Evolutionary conservation across 1,284 basidiomycete species (phyloP).

Genomic region (Grifola frondosa): DNA sequence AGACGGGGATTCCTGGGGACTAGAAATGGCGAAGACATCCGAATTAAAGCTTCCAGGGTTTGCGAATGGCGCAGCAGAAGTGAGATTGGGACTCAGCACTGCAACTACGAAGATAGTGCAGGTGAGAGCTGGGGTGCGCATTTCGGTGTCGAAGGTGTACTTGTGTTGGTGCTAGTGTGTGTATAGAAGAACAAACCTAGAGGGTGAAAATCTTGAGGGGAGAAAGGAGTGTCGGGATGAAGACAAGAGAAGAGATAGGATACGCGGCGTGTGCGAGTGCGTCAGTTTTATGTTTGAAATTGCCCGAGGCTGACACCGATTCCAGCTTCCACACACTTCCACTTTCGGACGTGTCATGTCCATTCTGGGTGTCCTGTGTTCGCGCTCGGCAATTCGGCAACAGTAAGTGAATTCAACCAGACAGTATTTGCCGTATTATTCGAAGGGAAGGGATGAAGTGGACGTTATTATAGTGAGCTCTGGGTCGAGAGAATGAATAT

Average conservation of each 20-base stretch:
- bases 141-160: constrained; percentile 13
- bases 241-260: background rate
- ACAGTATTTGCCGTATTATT: too few species aligned
- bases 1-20: constrained; percentile 2
- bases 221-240: constrained; percentile 7
- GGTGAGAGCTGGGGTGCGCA: constrained; percentile 29
- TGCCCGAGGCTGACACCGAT: constrained; percentile 8
- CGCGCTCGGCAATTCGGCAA: too few species aligned
- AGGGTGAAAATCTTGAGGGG: constrained; percentile 2
- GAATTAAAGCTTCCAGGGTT: constrained; percentile 12
- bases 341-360: constrained; percentile 9
- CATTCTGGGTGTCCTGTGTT: constrained; percentile 1
- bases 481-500: too few species aligned
- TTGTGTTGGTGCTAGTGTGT: constrained; percentile 5
- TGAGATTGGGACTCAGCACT: constrained; percentile 23
- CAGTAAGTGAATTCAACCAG: too few species aligned
- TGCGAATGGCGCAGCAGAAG: constrained; percentile 19
- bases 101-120: constrained; percentile 25
- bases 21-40: constrained; percentile 11
- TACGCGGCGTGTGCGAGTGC: background rate
- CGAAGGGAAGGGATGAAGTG: too few species aligned
- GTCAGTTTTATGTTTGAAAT: constrained; percentile 11
- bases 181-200: background rate
- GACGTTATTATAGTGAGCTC: too few species aligned
- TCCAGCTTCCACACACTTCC: constrained; percentile 8